These are phyloP conservation scores for Posidonia oceanica DNA, from an alignment of 116 monocot genomes.

Conservation along the genomic window DNA sequence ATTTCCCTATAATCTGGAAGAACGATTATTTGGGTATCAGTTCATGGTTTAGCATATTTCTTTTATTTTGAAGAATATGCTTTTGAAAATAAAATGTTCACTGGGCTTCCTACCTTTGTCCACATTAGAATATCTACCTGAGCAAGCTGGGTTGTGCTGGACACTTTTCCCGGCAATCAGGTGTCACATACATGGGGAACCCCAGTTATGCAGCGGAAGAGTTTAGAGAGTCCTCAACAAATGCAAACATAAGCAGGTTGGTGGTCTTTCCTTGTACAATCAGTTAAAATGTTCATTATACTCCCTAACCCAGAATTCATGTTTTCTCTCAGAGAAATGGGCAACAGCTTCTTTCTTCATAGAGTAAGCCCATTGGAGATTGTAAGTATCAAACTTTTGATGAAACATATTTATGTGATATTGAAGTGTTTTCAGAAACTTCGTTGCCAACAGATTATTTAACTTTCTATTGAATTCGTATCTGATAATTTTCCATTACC, in stretches of 20 bases:
- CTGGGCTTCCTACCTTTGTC: no score
- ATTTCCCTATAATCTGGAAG: not conserved
- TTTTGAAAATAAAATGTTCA: no score
- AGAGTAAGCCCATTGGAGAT: constrained; percentile 6
- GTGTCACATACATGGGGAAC: constrained; percentile 3
- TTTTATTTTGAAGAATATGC: not conserved
- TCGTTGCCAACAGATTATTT: not conserved
- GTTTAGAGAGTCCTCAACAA: not conserved
- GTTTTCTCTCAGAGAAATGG: not conserved
- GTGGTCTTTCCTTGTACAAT: not conserved
- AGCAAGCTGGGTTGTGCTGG: constrained; percentile 7
- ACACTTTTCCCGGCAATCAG: constrained; percentile 1
- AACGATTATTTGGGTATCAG: not conserved
- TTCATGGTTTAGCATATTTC: not conserved
- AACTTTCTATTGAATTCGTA: not conserved
- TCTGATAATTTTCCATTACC: not conserved
- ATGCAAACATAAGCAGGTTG: constrained; percentile 1
- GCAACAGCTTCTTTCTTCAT: not conserved
- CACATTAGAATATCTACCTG: constrained; percentile 2
- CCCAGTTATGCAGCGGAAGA: constrained; percentile 1
- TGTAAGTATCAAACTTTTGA: not conserved
- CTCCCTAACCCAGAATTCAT: not conserved
- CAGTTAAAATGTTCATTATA: not conserved
- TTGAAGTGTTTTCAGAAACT: no score
- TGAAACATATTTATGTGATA: not conserved